A percentile compares a stretch with the other conserved stretches of the same genome.
Evolutionary conservation across 2,329 filamentous ascomycete genomes (phyloP).

Genomic region (Coccinonectria pachysandricola): DNA sequence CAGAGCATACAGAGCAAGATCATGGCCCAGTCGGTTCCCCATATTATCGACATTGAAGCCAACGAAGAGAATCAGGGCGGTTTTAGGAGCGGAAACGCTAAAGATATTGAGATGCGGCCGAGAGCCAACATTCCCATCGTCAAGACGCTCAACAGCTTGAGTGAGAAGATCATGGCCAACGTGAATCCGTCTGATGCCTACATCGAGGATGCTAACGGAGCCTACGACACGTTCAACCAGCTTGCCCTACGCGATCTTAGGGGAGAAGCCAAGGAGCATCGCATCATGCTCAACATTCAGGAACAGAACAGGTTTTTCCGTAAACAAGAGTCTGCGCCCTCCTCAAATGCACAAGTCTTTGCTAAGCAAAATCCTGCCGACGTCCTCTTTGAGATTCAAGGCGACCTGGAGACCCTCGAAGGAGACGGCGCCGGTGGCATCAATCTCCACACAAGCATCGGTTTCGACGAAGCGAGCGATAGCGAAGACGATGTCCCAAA

Average conservation of each 20-base stretch:
- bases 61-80: slow-evolving; percentile 95
- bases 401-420: slow-evolving; percentile 46
- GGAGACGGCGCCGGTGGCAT: slow-evolving; percentile 39
- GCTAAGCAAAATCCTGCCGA: slow-evolving; percentile 59
- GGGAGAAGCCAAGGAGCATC: slow-evolving; percentile 61
- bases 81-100: slow-evolving; percentile 68
- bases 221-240: slow-evolving; percentile 66
- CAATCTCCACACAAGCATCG: slow-evolving; percentile 54
- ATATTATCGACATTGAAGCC: slow-evolving; percentile 84
- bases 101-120: slow-evolving; percentile 84
- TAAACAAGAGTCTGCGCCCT: slow-evolving; percentile 38
- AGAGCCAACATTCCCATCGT: slow-evolving; percentile 77
- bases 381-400: slow-evolving; percentile 54
- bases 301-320: slow-evolving; percentile 80
- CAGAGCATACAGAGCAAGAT: slow-evolving; percentile 41
- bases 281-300: slow-evolving; percentile 76
- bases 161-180: slow-evolving; percentile 85
- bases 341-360: slow-evolving; percentile 42
- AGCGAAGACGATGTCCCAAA: slow-evolving; percentile 51
- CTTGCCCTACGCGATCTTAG: slow-evolving; percentile 72
- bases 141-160: slow-evolving; percentile 77
- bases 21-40: slow-evolving; percentile 60
- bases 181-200: slow-evolving; percentile 69
- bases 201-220: slow-evolving; percentile 43
- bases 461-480: slow-evolving; percentile 60